Base-by-base conservation (phyloP, 345 rosid species). In the Cardamine occulta region DNA sequence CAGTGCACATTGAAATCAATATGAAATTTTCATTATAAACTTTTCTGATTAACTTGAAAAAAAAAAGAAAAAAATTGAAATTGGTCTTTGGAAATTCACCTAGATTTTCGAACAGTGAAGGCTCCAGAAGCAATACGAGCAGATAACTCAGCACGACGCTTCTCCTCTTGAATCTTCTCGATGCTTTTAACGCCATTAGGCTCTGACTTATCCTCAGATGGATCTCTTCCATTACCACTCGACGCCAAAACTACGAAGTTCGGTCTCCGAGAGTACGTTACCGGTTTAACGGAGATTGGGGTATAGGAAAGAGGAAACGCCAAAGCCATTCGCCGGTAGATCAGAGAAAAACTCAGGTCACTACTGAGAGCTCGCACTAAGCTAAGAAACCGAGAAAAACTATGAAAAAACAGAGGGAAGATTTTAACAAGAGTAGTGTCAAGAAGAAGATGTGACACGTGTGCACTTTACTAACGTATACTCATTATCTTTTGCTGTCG, bases 71-170 rank as follows among this genome's bases (percentile, higher is more conserved):
- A 39, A 35, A 35, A 9, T 44, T 45, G 1, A n/a, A 14, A n/a
- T 45, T 26, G 56, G 17, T 35, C 0, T n/a, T 9, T 24, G 12
- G 2, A 45, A 57, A 60, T n/a, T 53, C 83, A 91, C 98, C 93
- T 81, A 68, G 90, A 68, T 77, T 84, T 74, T 28, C 72, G 75
- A 0, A 88, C 90, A 6, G 93, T 91, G 81, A 93, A 93, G 15
- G 85, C 97, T 40, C 97, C 96, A 29, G 97, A 86, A 81, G 96
- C 89, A 79, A 91, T 93, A 56, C 89, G 81, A 40, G 89, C 85
- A 61, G 94, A 89, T 77, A 93, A 79, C 74, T 91, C 85, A 34
- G 87, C 94, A 6, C 89, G 87, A 61, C 88, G 91, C 73, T 86
- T 89, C 81, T 89, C 89, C 26, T 88, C 88, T 17, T 83, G 82